Evolutionary conservation across 2,329 filamentous ascomycete species (phyloP).

Genomic region (Colletotrichum paranaense): DNA sequence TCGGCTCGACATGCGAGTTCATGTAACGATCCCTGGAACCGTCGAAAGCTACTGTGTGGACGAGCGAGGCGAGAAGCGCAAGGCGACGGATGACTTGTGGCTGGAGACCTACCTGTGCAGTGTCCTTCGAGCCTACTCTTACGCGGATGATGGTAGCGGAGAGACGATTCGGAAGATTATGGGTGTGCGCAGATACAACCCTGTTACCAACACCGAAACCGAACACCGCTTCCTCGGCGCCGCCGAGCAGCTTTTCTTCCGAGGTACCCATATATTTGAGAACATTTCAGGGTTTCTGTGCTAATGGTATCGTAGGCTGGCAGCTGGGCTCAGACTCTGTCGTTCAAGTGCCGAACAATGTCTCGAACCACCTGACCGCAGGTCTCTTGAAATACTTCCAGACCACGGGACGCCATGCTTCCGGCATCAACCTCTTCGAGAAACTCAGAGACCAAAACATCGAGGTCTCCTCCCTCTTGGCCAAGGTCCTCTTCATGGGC

Average conservation of each 20-base stretch:
- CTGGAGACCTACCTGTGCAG: conserved; percentile 97
- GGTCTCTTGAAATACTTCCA: conserved; percentile 94
- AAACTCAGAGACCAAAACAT: conserved; percentile 91
- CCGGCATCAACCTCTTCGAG: conserved; percentile 97
- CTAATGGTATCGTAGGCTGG: conserved; percentile 71
- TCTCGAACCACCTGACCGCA: conserved; percentile 95
- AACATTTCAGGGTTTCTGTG: background rate
- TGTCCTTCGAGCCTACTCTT: conserved; percentile 93
- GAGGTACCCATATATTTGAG: conserved; percentile 64
- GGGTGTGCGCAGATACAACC: conserved; percentile 96
- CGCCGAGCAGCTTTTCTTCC: conserved; percentile 94
- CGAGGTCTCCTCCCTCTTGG: conserved; percentile 92
- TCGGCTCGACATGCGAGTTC: conserved; percentile 96
- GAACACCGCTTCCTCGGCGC: conserved; percentile 96
- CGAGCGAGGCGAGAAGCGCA: conserved; percentile 93
- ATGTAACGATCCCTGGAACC: conserved; percentile 95
- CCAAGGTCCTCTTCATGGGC: conserved; percentile 91
- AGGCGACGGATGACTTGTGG: conserved; percentile 94
- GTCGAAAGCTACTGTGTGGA: conserved; percentile 98
- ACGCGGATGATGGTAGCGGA: conserved; percentile 94
- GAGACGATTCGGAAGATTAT: conserved; percentile 97
- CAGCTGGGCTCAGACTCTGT: conserved; percentile 96
- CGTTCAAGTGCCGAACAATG: conserved; percentile 96
- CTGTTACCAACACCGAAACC: conserved; percentile 96
- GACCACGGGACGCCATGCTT: conserved; percentile 93